Percentiles rank a stretch among this genome's conserved stretches.
Evolutionary conservation across 306 rosid species (phyloP).

Genomic region (Vachellia collinsii): DNA sequence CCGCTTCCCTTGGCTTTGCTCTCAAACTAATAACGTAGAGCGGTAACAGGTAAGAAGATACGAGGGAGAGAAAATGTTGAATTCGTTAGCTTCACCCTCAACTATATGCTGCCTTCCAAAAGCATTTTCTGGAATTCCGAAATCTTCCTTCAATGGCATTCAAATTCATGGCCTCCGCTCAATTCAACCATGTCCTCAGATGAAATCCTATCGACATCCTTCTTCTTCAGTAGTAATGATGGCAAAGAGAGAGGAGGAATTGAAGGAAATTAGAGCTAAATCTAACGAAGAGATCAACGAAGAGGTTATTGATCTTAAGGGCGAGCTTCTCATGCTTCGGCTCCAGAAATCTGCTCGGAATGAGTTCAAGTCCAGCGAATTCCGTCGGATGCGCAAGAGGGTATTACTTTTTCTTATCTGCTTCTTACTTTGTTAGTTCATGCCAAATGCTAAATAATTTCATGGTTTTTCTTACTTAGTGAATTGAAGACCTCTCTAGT

Average conservation of each 20-base stretch:
- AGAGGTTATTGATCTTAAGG: constrained; percentile 85
- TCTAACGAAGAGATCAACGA: constrained; percentile 76
- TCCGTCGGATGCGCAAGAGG: constrained; percentile 85
- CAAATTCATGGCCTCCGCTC: constrained; percentile 44
- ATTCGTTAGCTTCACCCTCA: constrained; percentile 50
- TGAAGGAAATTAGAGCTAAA: constrained; percentile 74
- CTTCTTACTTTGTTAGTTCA: neutral
- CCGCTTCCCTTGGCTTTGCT: neutral
- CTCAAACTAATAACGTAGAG: neutral
- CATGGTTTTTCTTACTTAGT: neutral
- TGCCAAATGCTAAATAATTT: neutral
- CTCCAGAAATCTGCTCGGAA: constrained; percentile 81
- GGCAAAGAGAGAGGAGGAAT: constrained; percentile 78
- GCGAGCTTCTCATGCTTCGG: constrained; percentile 89
- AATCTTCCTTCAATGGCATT: constrained; percentile 54
- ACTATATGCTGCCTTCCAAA: constrained; percentile 41
- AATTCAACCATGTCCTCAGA: constrained; percentile 36
- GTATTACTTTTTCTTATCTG: constrained; percentile 38
- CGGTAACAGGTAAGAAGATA: neutral
- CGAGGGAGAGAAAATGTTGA: constrained; percentile 46
- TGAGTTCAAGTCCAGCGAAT: constrained; percentile 87
- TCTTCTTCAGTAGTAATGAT: constrained; percentile 68
- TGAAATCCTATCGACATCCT: constrained; percentile 35
- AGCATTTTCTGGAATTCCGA: constrained; percentile 35
- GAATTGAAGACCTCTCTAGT: neutral